Evolutionary conservation across 1,284 basidiomycete species (phyloP), one percentile per base, ranked within the genome.

Genomic region (Cutaneotrichosporon sp.): DNA sequence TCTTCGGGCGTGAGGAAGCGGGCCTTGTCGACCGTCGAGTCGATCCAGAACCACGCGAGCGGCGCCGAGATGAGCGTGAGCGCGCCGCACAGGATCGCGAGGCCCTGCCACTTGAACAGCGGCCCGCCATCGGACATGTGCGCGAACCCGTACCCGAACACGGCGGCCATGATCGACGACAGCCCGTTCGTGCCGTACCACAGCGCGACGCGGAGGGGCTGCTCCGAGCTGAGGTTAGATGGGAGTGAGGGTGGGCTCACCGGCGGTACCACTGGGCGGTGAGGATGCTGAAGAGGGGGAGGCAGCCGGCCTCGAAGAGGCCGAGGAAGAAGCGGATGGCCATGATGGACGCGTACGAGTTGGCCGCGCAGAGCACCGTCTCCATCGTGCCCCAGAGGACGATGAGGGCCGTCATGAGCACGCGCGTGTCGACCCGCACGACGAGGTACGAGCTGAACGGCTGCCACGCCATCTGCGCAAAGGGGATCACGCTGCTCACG

Each of bases 101-200:
- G 69, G 34, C 77, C 65, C 59, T 81, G 78, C 71, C 79, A 81
- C 46, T 27, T 47, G 46, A 24, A 18, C 46, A 47, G 16, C 25
- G 69, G 60, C 52, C 72, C 63, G 20, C 81, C 66, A 50, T 61
- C 58, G 16, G 63, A 46, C 74, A 34, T 50, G 20, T 58, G 25
- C 24, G 47, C 31, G 31, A 43, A 34, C 14, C 47, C 54, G 18
- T 63, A 29, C 9, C 69, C 66, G 51, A 71, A 51, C 34, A 72
- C 52, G 10, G 70, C 67, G 4, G 69, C 73, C 29, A 74, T 42
- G 52, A 73, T 70, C 3, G 66, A 65, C 11, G 68, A 66, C 42
- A 77, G 46, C 55, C 77, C 77, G 67, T 80, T 80, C 31, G 72
- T 78, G 13, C 70, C 71, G 71, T 79, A 79, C 78, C 76, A 76